Base-by-base conservation (phyloP, 108 stramenopile species). In the Conticribra weissflogii region DNA sequence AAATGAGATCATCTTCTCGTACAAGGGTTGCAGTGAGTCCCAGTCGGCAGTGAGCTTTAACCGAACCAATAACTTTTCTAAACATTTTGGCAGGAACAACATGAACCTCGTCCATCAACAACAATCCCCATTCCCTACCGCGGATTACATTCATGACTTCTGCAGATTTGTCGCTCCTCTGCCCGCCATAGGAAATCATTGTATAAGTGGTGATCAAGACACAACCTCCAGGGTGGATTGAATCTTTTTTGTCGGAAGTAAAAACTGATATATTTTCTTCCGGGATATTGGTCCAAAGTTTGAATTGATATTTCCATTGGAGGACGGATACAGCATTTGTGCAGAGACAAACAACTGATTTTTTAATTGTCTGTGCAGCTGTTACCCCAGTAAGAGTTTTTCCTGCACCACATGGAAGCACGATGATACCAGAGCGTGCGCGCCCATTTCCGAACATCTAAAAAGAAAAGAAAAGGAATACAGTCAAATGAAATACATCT, bases 371-470 rank as follows among this genome's bases (percentile, higher is more conserved):
- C 61, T 94, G 95, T 5, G 97, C 97, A 3, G 99, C 99, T 5
- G 97, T 98, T 28, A 99, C 97, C 21, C 98, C 99, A 15, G 98
- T 98, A 60, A 99, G 70, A 2, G 98, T 98, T 69, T 98, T 99
- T 32, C 97, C 98, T 12, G 99, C 99, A 21, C 98, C 98, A 76
- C 99, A 99, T 1, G 99, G 99, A n/a, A 99, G 83, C 5, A 99
- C 99, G 65, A 98, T 98, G 59, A 98, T 98, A 4, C 99, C 99
- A 8, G 95, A 96, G 33, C 99, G 83, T 9, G 99, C 98, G 0
- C 98, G 93, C 4, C 99, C 99, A 64, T 99, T 99, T 31, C 99
- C 99, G 87, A 98, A 99, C 99, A 99, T 98, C 69, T 76, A 41
- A 22, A 47, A 1, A 83, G 86, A 45, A 69, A 59, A 15, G 88